phyloP scores from a whole-genome alignment of 1,284 basidiomycete genomes.

The Gastroboletus turbinatus region DNA sequence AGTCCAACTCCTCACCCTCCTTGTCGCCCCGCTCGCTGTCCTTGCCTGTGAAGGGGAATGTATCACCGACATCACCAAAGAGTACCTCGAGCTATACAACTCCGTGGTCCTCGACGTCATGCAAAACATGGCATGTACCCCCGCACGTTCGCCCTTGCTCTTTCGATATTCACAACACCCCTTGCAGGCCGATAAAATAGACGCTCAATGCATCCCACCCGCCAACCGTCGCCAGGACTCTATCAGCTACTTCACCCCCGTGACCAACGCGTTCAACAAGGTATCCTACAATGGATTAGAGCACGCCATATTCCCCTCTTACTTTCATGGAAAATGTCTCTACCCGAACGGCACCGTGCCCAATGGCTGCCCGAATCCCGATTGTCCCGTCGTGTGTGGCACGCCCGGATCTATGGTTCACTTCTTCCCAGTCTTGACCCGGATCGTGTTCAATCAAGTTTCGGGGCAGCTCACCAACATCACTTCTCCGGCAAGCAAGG shows the following conservation, averaged over 20 bases:
- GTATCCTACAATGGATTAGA: slow-evolving; percentile 46
- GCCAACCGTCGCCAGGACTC: slow-evolving; percentile 33
- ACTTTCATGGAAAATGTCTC: slow-evolving; percentile 77
- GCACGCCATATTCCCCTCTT: slow-evolving; percentile 56
- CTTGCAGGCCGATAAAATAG: slow-evolving; percentile 39
- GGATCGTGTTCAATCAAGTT: slow-evolving; percentile 52
- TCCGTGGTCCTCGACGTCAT: slow-evolving; percentile 10
- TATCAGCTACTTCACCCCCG: slow-evolving; percentile 44
- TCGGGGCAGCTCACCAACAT: slow-evolving; percentile 36
- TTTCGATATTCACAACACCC: background rate
- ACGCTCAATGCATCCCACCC: slow-evolving; percentile 35
- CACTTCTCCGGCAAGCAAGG: slow-evolving; percentile 37
- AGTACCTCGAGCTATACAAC: slow-evolving; percentile 51
- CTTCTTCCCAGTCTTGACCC: slow-evolving; percentile 52
- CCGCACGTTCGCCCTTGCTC: background rate
- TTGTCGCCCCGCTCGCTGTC: slow-evolving; percentile 36
- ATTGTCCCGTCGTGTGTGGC: slow-evolving; percentile 73
- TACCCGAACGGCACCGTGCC: slow-evolving; percentile 53
- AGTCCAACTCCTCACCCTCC: slow-evolving; percentile 22
- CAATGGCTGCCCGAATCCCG: slow-evolving; percentile 70
- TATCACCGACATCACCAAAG: slow-evolving; percentile 55
- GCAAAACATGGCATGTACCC: slow-evolving; percentile 23
- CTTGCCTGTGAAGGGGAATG: slow-evolving; percentile 70
- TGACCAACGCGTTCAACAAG: slow-evolving; percentile 46
- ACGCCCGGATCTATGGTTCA: slow-evolving; percentile 77